These are phyloP conservation scores for Acorus gramineus DNA, from an alignment of 106 monocot species.

Conservation along the genomic window DNA sequence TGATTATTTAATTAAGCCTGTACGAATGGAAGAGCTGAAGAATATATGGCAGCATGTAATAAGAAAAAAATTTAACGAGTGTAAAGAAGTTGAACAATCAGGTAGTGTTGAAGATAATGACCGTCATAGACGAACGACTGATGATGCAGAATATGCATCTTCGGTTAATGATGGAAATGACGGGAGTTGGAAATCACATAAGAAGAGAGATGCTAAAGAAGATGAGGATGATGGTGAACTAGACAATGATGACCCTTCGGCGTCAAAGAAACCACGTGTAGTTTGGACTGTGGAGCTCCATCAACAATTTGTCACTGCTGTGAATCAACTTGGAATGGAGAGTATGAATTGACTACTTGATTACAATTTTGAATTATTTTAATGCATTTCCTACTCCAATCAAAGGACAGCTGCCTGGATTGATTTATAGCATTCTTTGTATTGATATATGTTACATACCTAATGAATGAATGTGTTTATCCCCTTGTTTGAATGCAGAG, in stretches of 20 bases:
- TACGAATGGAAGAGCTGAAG: slow-evolving; percentile 21
- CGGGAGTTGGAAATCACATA: slow-evolving; percentile 13
- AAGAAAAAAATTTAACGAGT: slow-evolving; percentile 16
- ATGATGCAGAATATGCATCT: slow-evolving; percentile 17
- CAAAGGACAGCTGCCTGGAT: no score
- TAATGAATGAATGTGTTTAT: no score
- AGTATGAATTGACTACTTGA: slow-evolving; percentile 1
- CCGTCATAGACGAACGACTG: not conserved
- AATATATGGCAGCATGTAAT: slow-evolving; percentile 28
- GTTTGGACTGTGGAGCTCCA: slow-evolving; percentile 26
- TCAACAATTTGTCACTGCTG: slow-evolving; percentile 18
- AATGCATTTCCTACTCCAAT: no score
- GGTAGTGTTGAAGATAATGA: slow-evolving; percentile 14
- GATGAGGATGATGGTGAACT: slow-evolving; percentile 17
- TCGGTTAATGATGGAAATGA: slow-evolving; percentile 14
- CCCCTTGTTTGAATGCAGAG: no score
- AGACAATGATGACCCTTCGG: slow-evolving; percentile 21
- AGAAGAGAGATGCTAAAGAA: slow-evolving; percentile 4
- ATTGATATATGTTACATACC: no score
- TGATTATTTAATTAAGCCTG: slow-evolving; percentile 24
- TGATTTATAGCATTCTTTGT: no score
- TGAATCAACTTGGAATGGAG: slow-evolving; percentile 24
- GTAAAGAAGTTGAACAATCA: slow-evolving; percentile 19
- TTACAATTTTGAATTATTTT: no score
- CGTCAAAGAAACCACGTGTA: slow-evolving; percentile 23